A percentile compares a stretch with the other conserved stretches of the same genome.
Evolutionary conservation across 148 eudicot genomes (phyloP).

Genomic region (Diospyros kaki): DNA sequence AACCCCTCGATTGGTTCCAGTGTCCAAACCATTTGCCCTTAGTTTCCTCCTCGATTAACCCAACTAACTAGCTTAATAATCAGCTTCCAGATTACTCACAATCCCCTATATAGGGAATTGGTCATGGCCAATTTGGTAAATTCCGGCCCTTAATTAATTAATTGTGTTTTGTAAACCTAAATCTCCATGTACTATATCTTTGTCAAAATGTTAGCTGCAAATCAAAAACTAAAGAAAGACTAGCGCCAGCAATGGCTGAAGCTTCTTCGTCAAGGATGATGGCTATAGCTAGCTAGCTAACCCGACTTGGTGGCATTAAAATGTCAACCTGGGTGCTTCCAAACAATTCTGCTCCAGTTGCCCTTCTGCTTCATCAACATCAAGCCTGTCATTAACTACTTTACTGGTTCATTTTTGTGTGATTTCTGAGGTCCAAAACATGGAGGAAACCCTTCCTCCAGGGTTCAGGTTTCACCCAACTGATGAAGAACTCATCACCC

Average conservation of each 20-base stretch:
- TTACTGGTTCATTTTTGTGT: background rate
- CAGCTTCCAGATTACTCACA: background rate
- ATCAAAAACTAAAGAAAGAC: constrained; percentile 31
- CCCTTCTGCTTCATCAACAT: background rate
- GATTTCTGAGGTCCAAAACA: constrained; percentile 4
- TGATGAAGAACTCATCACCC: constrained; percentile 77
- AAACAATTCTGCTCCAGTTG: constrained; percentile 8
- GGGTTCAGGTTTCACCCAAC: constrained; percentile 86
- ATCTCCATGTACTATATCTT: constrained; percentile 24
- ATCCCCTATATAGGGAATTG: background rate
- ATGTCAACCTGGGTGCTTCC: constrained; percentile 8
- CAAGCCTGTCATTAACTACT: no score
- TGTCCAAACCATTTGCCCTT: background rate
- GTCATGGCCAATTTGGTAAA: no score
- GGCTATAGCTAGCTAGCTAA: background rate
- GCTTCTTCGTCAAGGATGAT: constrained; percentile 39
- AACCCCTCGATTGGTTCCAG: background rate
- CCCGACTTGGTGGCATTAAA: constrained; percentile 7
- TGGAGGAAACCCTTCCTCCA: constrained; percentile 89
- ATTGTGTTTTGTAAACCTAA: background rate
- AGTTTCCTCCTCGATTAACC: background rate
- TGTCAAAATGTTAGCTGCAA: constrained; percentile 54
- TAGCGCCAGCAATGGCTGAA: constrained; percentile 15
- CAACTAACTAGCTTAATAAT: background rate
- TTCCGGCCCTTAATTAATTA: no score